These are phyloP conservation scores for Fraxinus platypoda DNA, from an alignment of 305 asterid species.

Conservation along the genomic window DNA sequence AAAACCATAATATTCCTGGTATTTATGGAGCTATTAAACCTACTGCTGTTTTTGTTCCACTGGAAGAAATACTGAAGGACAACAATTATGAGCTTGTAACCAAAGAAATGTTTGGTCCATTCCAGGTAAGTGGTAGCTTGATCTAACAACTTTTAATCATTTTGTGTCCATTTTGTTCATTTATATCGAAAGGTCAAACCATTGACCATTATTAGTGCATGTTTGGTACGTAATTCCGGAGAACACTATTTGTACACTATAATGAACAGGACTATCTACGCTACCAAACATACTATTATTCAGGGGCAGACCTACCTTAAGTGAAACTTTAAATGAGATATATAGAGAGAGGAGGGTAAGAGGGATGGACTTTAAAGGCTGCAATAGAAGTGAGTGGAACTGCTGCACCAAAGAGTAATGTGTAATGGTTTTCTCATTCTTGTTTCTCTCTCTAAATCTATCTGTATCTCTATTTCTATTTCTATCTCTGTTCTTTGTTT, in stretches of 20 bases:
- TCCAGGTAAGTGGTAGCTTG: constrained; percentile 56
- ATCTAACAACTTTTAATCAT: not conserved
- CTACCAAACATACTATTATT: not conserved
- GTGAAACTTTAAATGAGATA: not conserved
- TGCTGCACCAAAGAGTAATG: not conserved
- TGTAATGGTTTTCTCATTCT: not conserved
- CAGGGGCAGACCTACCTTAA: not conserved
- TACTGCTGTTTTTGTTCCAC: constrained; percentile 89
- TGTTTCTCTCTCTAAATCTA: not conserved
- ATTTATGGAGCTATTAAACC: constrained; percentile 93
- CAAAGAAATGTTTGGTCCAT: constrained; percentile 91
- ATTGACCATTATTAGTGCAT: not conserved
- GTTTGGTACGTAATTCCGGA: not conserved
- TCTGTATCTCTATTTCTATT: not conserved
- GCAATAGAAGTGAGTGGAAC: not conserved
- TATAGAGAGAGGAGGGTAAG: not conserved
- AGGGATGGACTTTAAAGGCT: not conserved
- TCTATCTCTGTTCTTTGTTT: not conserved
- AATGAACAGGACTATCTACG: not conserved
- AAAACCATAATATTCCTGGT: constrained; percentile 77
- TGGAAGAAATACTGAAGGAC: constrained; percentile 74
- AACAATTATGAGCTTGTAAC: constrained; percentile 72
- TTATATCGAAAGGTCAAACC: not conserved
- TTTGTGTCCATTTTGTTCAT: not conserved
- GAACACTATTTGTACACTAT: not conserved